phyloP scores from a whole-genome alignment of 148 eudicot genomes.

The Hydrangea macrophylla region DNA sequence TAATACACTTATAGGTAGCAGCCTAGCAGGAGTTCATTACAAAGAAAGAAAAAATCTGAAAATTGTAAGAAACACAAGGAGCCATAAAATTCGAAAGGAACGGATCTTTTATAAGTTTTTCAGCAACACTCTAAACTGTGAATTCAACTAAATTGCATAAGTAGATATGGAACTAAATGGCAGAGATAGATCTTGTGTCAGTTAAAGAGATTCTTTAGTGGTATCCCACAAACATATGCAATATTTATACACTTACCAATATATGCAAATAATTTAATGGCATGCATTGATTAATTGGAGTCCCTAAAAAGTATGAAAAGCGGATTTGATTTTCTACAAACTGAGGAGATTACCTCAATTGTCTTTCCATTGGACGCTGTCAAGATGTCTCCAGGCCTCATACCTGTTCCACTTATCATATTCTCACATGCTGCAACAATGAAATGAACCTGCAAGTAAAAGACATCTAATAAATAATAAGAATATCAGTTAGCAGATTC shows the following conservation, averaged over 20 bases:
- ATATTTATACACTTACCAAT: no score
- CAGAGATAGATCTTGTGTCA: no score
- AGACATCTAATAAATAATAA: background rate
- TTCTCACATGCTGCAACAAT: constrained; percentile 99
- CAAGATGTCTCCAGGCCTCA: constrained; percentile 95
- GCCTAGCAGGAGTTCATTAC: background rate
- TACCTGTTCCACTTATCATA: constrained; percentile 98
- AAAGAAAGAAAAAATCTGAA: background rate
- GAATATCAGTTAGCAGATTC: background rate
- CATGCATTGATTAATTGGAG: background rate
- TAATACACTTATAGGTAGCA: background rate
- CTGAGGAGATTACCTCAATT: constrained; percentile 64
- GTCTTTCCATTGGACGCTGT: constrained; percentile 99
- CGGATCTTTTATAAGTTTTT: background rate
- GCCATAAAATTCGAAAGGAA: background rate
- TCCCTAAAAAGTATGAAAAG: background rate
- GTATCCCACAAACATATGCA: background rate
- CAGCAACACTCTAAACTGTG: background rate
- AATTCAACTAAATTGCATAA: background rate
- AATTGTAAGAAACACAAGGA: background rate
- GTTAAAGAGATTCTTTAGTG: no score
- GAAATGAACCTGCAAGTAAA: constrained; percentile 80
- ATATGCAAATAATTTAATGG: background rate
- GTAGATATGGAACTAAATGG: no score
- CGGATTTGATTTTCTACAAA: background rate